Conservation (phyloP, 192 early-diverging fungal genomes). For the Backusella tuberculispora region DNA sequence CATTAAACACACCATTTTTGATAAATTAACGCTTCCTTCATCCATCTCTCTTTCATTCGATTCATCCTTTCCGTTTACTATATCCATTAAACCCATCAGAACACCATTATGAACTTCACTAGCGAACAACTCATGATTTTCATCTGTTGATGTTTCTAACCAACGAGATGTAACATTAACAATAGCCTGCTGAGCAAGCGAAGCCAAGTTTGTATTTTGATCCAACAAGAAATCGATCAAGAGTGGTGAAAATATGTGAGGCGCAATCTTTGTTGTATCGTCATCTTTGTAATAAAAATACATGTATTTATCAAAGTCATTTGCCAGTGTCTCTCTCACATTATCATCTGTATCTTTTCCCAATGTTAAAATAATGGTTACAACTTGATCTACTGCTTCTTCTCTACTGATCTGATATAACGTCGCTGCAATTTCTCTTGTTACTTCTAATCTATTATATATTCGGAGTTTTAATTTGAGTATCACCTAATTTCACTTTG, state of each 20-base stretch:
- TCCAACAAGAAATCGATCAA: slow-evolving; percentile 57
- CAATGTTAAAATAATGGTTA: slow-evolving; percentile 43
- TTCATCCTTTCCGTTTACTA: slow-evolving; percentile 18
- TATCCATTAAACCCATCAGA: slow-evolving; percentile 47
- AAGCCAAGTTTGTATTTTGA: slow-evolving; percentile 56
- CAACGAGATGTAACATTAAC: slow-evolving; percentile 48
- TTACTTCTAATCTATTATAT: slow-evolving; percentile 44
- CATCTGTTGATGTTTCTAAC: slow-evolving; percentile 25
- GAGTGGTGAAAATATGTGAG: slow-evolving; percentile 45
- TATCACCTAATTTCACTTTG: slow-evolving; percentile 12
- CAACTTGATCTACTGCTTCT: slow-evolving; percentile 45
- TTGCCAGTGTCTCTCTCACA: slow-evolving; percentile 48
- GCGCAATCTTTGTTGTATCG: slow-evolving; percentile 36
- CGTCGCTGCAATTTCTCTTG: slow-evolving; percentile 44
- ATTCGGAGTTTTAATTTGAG: neutral
- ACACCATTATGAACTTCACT: slow-evolving; percentile 57
- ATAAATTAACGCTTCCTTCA: slow-evolving; percentile 41
- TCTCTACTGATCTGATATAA: slow-evolving; percentile 38
- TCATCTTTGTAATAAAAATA: slow-evolving; percentile 44
- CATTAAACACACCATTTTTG: slow-evolving; percentile 46
- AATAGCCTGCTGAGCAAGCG: slow-evolving; percentile 50
- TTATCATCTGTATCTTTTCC: slow-evolving; percentile 47
- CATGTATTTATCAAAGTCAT: slow-evolving; percentile 53
- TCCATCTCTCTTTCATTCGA: slow-evolving; percentile 26
- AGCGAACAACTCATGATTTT: slow-evolving; percentile 44